Evolutionary conservation across 2,329 filamentous ascomycete genomes (phyloP).

Genomic region (Calonectria ilicicola): DNA sequence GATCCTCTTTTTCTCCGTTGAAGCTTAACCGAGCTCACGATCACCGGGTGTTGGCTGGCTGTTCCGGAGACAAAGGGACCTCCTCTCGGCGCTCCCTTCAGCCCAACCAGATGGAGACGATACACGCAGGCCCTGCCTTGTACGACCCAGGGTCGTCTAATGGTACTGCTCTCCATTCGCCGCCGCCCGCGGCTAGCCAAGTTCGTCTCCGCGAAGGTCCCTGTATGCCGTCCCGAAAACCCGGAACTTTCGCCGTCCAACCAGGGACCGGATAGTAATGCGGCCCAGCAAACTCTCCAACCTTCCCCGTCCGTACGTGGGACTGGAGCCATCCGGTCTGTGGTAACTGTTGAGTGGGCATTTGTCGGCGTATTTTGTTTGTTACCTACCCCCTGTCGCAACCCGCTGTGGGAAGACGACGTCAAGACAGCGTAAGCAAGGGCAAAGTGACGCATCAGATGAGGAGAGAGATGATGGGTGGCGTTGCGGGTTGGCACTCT

Average conservation of each 20-base stretch:
- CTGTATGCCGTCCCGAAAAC: conserved; percentile 34
- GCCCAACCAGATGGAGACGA: conserved; percentile 17
- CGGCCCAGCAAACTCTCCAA: conserved; percentile 2
- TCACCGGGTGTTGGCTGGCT: conserved; percentile 13
- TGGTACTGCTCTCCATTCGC: conserved; percentile 20
- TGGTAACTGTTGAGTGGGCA: background rate
- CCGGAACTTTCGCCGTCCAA: conserved; percentile 26
- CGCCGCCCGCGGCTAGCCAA: conserved; percentile 17
- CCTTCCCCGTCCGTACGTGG: background rate
- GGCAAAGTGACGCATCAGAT: conserved; percentile 14
- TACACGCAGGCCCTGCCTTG: conserved; percentile 3
- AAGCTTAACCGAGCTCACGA: conserved; percentile 21
- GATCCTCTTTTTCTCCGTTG: conserved; percentile 11
- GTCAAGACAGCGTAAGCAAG: background rate
- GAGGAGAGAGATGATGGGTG: conserved; percentile 14
- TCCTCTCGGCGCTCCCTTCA: conserved; percentile 21
- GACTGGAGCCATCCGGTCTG: background rate
- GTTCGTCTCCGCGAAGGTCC: conserved; percentile 19
- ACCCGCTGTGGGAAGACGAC: background rate
- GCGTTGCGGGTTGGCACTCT: conserved; percentile 14
- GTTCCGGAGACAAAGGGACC: background rate
- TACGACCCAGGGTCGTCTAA: background rate
- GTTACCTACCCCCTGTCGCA: background rate
- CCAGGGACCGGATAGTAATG: background rate
- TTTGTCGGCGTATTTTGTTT: background rate